phyloP scores from a whole-genome alignment of 2,329 filamentous ascomycete genomes.

The Penicillium concentricum region DNA sequence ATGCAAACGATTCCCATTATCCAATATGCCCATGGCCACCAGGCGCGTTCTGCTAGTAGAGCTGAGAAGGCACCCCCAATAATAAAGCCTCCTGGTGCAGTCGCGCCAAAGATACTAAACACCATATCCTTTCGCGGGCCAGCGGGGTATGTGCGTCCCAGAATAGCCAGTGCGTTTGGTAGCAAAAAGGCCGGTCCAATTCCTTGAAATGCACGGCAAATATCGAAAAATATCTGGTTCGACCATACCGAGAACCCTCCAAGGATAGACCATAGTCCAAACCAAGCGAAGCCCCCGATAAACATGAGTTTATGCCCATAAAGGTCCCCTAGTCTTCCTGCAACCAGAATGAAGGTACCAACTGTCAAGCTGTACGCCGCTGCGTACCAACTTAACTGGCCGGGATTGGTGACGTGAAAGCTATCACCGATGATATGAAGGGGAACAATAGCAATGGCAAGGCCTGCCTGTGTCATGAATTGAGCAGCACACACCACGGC shows the following conservation, averaged over 20 bases:
- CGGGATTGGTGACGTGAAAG: constrained; percentile 53
- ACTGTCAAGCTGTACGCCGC: constrained; percentile 54
- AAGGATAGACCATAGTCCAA: constrained; percentile 38
- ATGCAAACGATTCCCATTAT: constrained; percentile 44
- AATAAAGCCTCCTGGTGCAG: constrained; percentile 47
- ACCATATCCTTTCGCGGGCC: constrained; percentile 60
- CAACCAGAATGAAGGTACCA: constrained; percentile 37
- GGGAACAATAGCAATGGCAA: constrained; percentile 34
- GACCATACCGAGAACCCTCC: constrained; percentile 36
- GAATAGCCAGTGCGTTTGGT: constrained; percentile 64
- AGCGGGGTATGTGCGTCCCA: constrained; percentile 57
- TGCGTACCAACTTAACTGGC: constrained; percentile 39
- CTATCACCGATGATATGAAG: constrained; percentile 48
- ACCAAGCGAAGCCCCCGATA: constrained; percentile 39
- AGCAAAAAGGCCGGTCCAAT: constrained; percentile 62
- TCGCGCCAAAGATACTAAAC: constrained; percentile 53
- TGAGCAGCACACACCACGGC: constrained; percentile 34
- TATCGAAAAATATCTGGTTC: constrained; percentile 50
- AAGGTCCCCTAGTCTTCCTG: constrained; percentile 39
- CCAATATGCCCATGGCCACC: constrained; percentile 56
- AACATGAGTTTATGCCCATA: constrained; percentile 40
- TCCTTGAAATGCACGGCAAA: constrained; percentile 55
- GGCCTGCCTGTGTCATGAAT: constrained; percentile 46
- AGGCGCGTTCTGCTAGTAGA: constrained; percentile 41
- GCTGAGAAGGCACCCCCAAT: constrained; percentile 43